A percentile compares a stretch with the other conserved stretches of the same genome.
Conservation (phyloP, 176 grass and related monocot species). For the Rhynchospora pubera region DNA sequence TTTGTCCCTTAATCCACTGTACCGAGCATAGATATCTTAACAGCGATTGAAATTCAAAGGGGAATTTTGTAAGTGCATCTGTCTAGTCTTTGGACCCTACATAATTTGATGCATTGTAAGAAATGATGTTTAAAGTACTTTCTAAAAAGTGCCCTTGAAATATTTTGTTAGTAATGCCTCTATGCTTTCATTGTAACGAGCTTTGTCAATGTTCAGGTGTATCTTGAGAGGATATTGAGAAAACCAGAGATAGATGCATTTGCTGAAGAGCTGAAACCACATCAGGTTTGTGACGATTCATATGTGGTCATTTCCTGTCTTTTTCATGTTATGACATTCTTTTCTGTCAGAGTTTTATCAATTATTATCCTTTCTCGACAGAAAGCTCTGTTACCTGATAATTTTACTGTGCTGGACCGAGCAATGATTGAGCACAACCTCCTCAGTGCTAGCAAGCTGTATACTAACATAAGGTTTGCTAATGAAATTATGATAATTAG, state of each 20-base stretch:
- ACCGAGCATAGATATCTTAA: neutral
- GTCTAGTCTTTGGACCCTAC: neutral
- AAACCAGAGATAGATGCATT: constrained; percentile 99
- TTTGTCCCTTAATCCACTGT: neutral
- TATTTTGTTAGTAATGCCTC: neutral
- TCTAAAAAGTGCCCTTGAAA: neutral
- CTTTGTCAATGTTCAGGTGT: constrained; percentile 50
- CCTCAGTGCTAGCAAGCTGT: constrained; percentile 89
- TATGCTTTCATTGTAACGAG: neutral
- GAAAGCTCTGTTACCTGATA: constrained; percentile 97
- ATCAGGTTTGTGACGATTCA: constrained; percentile 45
- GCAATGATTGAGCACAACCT: constrained; percentile 99
- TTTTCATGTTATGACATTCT: neutral
- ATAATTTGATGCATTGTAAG: neutral
- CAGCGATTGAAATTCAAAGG: neutral
- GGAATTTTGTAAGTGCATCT: neutral
- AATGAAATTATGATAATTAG: neutral
- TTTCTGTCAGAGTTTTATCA: neutral
- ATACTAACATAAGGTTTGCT: constrained; percentile 93
- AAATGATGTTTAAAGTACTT: neutral
- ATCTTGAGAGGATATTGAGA: constrained; percentile 97
- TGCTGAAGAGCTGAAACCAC: constrained; percentile 85
- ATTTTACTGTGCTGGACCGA: constrained; percentile 86
- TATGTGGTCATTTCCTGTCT: neutral
- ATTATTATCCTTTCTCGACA: constrained; percentile 33